phyloP scores from a whole-genome alignment of 2,329 filamentous ascomycete species.

The Fulvia fulva region DNA sequence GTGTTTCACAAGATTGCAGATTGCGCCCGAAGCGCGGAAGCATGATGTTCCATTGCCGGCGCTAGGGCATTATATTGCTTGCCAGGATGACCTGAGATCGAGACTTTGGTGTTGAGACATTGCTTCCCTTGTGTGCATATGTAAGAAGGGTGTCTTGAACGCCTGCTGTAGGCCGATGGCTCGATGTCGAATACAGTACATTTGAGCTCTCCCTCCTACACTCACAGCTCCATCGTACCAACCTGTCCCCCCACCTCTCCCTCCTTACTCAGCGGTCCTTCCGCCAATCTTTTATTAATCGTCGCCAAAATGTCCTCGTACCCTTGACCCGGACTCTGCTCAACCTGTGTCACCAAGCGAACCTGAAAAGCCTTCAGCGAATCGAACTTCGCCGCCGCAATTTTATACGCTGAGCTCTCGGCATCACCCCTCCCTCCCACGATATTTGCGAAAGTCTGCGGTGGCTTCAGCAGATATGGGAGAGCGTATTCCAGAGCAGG shows the following conservation, averaged over 20 bases:
- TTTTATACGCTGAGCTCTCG: slow-evolving; percentile 55
- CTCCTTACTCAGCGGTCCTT: slow-evolving; percentile 41
- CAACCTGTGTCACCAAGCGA: slow-evolving; percentile 38
- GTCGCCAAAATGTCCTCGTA: slow-evolving; percentile 41
- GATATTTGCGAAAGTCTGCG: slow-evolving; percentile 55
- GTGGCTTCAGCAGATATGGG: slow-evolving; percentile 55
- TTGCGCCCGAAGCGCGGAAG: too few relatives aligned
- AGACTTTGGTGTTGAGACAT: too few relatives aligned
- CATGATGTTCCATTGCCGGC: too few relatives aligned
- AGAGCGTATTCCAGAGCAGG: slow-evolving; percentile 49
- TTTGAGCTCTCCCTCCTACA: neutral
- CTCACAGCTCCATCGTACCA: slow-evolving; percentile 43
- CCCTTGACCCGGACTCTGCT: slow-evolving; percentile 29
- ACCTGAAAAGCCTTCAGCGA: slow-evolving; percentile 49
- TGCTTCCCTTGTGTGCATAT: too few relatives aligned
- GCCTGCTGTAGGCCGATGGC: too few relatives aligned
- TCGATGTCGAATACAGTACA: too few relatives aligned
- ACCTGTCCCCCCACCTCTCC: slow-evolving; percentile 43
- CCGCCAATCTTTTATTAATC: slow-evolving; percentile 39
- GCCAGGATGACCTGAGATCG: too few relatives aligned
- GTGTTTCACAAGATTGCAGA: too few relatives aligned
- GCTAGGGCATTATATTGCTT: too few relatives aligned
- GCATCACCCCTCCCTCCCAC: slow-evolving; percentile 55
- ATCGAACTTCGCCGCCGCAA: slow-evolving; percentile 57
- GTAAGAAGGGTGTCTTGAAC: too few relatives aligned